A percentile compares a stretch with the other conserved stretches of the same genome.
phyloP scores from a whole-genome alignment of 805 yeast genomes.

The Suhomyces xylopsoci region DNA sequence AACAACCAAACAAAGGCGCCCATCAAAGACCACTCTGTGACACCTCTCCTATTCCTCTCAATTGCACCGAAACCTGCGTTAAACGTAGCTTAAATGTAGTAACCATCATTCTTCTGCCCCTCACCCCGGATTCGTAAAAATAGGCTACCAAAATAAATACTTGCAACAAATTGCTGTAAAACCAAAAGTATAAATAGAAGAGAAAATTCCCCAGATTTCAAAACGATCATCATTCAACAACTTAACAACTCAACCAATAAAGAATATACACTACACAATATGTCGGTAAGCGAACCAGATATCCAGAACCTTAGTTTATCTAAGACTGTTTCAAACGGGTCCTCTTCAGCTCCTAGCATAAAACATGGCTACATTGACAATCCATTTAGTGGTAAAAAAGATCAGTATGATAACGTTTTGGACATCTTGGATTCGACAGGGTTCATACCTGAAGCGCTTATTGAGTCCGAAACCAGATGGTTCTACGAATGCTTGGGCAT shows the following conservation, averaged over 20 bases:
- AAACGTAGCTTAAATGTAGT: not conserved
- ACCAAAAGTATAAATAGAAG: not conserved
- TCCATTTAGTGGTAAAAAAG: slow-evolving; percentile 75
- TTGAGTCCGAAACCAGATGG: slow-evolving; percentile 86
- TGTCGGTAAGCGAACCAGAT: slow-evolving; percentile 13
- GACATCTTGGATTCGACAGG: slow-evolving; percentile 80
- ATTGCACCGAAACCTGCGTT: not conserved
- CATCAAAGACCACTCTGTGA: not conserved
- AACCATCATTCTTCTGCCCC: not conserved
- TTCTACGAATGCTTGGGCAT: slow-evolving; percentile 85
- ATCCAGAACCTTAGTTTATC: slow-evolving; percentile 23
- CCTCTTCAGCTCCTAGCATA: slow-evolving; percentile 28
- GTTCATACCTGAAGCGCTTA: slow-evolving; percentile 81
- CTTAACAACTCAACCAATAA: not conserved
- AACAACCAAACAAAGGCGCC: not conserved
- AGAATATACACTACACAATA: not conserved
- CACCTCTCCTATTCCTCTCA: not conserved
- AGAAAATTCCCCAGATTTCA: not conserved
- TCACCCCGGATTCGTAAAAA: not conserved
- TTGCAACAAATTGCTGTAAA: not conserved
- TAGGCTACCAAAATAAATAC: not conserved
- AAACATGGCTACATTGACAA: slow-evolving; percentile 67
- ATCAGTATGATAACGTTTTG: slow-evolving; percentile 77
- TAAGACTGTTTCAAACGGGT: slow-evolving; percentile 22
- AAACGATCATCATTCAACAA: not conserved